These are phyloP conservation scores for Francoa sonchifolia DNA, from an alignment of 441 rosid species.

Conservation along the genomic window DNA sequence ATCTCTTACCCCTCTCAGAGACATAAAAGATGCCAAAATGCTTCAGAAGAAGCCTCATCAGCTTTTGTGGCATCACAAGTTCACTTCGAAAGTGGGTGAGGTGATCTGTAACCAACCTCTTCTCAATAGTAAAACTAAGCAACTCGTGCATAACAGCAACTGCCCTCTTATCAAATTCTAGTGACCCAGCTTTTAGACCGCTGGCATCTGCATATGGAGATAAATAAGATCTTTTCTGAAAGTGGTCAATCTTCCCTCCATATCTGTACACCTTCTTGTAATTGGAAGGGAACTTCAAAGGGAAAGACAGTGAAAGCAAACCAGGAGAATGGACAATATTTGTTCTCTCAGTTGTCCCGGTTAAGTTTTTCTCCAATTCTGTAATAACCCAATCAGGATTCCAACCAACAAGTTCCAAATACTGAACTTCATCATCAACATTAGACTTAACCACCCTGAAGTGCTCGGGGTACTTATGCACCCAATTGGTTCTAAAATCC, in stretches of 20 bases:
- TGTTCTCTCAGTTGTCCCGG: slow-evolving; percentile 23
- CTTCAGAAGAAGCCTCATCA: slow-evolving; percentile 81
- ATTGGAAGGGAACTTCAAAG: slow-evolving; percentile 58
- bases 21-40: slow-evolving; percentile 84
- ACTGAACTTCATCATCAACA: slow-evolving; percentile 30
- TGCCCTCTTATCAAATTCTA: slow-evolving; percentile 83
- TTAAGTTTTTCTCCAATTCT: slow-evolving; percentile 61
- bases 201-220: slow-evolving; percentile 74
- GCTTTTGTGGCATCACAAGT: slow-evolving; percentile 76
- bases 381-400: slow-evolving; percentile 69
- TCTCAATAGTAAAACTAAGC: slow-evolving; percentile 73
- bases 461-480: slow-evolving; percentile 43
- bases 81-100: slow-evolving; percentile 68
- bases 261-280: slow-evolving; percentile 61
- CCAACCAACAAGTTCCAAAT: slow-evolving; percentile 67
- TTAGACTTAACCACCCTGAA: slow-evolving; percentile 35
- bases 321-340: slow-evolving; percentile 35
- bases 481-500: slow-evolving; percentile 63
- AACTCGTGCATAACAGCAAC: slow-evolving; percentile 79
- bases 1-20: slow-evolving; percentile 81
- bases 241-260: slow-evolving; percentile 79
- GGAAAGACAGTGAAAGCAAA: slow-evolving; percentile 54
- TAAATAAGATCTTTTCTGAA: slow-evolving; percentile 59
- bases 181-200: slow-evolving; percentile 60
- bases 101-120: slow-evolving; percentile 78